phyloP scores from a whole-genome alignment of 345 rosid species.

The Balakata baccata region DNA sequence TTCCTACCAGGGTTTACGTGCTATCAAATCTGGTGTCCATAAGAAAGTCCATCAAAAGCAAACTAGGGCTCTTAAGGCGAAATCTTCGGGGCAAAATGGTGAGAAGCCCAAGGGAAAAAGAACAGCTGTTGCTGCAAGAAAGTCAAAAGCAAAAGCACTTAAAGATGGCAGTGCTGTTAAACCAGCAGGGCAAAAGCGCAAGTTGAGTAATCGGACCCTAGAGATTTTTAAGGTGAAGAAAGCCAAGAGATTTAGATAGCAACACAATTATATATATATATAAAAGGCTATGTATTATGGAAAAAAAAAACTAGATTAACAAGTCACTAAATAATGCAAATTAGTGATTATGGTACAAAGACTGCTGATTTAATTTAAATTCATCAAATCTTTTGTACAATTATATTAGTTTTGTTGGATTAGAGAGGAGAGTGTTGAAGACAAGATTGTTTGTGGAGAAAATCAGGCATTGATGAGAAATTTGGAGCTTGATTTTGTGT shows the following conservation, averaged over 20 bases:
- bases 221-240: slow-evolving; percentile 52
- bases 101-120: slow-evolving; percentile 48
- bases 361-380: neutral
- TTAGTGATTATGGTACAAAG: neutral
- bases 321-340: slow-evolving; percentile 2
- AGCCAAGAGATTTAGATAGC: slow-evolving; percentile 38
- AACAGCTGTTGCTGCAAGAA: slow-evolving; percentile 84
- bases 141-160: slow-evolving; percentile 44
- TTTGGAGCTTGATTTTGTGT: too few species aligned
- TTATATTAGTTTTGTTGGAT: neutral
- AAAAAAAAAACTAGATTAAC: too few species aligned
- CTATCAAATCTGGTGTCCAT: slow-evolving; percentile 55
- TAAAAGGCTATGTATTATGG: neutral
- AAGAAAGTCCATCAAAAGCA: slow-evolving; percentile 49
- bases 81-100: slow-evolving; percentile 31
- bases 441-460: too few species aligned
- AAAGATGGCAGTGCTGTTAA: slow-evolving; percentile 40
- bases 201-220: slow-evolving; percentile 57
- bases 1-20: slow-evolving; percentile 83
- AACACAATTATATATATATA: neutral
- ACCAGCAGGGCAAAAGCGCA: slow-evolving; percentile 62
- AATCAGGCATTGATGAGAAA: too few species aligned
- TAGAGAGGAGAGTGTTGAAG: too few species aligned
- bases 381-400: neutral
- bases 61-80: slow-evolving; percentile 30